Conservation (phyloP, 345 rosid species). For the Leavenworthia alabamica region DNA sequence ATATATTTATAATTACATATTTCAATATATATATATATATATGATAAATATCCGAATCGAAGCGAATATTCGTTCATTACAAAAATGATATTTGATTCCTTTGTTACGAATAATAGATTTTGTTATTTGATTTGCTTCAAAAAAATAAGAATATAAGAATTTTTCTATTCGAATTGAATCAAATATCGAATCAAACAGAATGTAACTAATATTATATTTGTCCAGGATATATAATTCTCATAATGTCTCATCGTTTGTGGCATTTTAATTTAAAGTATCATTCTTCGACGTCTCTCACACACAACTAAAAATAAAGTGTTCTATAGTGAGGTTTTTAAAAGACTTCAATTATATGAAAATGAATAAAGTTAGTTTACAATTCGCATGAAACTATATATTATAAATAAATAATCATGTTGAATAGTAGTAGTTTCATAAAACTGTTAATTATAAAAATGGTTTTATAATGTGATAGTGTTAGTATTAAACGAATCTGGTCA, state of each 20-base stretch:
- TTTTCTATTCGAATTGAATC: too few relatives aligned
- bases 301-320: neutral
- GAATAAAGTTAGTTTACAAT: neutral
- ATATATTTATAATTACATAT: too few relatives aligned
- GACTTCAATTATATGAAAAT: neutral
- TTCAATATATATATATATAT: too few relatives aligned
- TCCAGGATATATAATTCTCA: too few relatives aligned
- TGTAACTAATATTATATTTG: too few relatives aligned
- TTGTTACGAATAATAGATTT: too few relatives aligned
- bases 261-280: conserved; percentile 1
- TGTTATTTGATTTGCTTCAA: too few relatives aligned
- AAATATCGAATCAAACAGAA: too few relatives aligned
- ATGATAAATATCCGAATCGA: too few relatives aligned
- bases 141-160: too few relatives aligned
- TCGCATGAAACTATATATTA: neutral
- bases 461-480: neutral
- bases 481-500: conserved; percentile 18
- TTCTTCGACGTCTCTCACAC: neutral
- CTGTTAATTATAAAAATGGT: neutral
- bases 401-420: neutral
- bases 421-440: neutral
- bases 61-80: too few relatives aligned
- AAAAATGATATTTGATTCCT: too few relatives aligned
- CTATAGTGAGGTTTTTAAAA: neutral
- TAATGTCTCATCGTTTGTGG: neutral